Evolutionary conservation across 1,284 basidiomycete species (phyloP), one percentile per base, ranked within the genome.

Genomic region (Cryptococcus sp.): DNA sequence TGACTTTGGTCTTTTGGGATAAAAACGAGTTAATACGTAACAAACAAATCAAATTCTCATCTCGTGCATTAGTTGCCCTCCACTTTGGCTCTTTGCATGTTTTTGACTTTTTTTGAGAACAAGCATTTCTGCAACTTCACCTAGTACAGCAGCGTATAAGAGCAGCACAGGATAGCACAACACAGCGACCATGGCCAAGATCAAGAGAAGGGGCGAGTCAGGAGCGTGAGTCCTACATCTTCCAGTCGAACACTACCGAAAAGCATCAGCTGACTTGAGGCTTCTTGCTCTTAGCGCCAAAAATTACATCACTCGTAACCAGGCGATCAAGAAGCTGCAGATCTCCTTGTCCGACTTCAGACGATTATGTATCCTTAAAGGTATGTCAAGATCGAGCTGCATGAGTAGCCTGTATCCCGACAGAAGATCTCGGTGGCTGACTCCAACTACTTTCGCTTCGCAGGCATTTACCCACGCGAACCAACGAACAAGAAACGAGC

Each of bases 261-360:
- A 16, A 35, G n/a, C 22, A 6, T 4, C n/a, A 48, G 5, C n/a
- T 47, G 23, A 42, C 45, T 22, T 22, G 46, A 35, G 39, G 49
- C 39, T 23, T n/a, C 31, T 8, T 31, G 20, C 5, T 45, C 5
- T 50, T 50, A 76, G 82, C 58, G 93, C 93, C 60, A 99, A 95
- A 80, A 93, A 93, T 69, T 96, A 94, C 76, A 84, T 91, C 64
- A 99, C 96, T 47, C 87, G 96, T 46, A 93, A 92, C 60, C 83
- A 88, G 60, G 93, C 92, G 25, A 83, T 93, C 60, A 93, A 91
- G 78, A 94, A 91, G 82, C 84, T 99, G 20, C 96, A 99, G 81
- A 91, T 93, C 77, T 95, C 95, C 40, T 84, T 99, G 42, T 91
- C 93, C 57, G 96, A 99, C 80, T 99, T 99, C 81, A 87, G 96